Percentiles rank a stretch among this genome's conserved stretches.
Evolutionary conservation across 108 stramenopile genomes (phyloP).

Genomic region (Ochromonas danica): DNA sequence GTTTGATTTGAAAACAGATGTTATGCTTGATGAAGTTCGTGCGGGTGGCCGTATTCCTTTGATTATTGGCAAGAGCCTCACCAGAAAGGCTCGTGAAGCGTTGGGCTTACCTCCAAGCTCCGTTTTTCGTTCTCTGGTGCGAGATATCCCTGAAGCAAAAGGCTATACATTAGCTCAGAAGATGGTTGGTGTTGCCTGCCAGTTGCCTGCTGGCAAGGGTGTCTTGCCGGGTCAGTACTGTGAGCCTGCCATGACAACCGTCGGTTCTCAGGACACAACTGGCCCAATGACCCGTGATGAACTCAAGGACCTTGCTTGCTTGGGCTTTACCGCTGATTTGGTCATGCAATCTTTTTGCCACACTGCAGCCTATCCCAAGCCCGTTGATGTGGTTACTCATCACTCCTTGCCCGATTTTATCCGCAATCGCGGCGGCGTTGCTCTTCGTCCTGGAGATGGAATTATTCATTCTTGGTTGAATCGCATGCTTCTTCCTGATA

Average conservation of each 20-base stretch:
- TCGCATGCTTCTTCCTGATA: constrained; percentile 90
- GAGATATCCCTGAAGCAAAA: constrained; percentile 47
- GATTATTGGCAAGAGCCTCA: constrained; percentile 85
- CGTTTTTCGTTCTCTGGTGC: constrained; percentile 54
- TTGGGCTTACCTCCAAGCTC: constrained; percentile 72
- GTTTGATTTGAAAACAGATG: constrained; percentile 82
- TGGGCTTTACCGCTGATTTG: constrained; percentile 87
- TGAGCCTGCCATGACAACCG: constrained; percentile 92
- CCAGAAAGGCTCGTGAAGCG: constrained; percentile 76
- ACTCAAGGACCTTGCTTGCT: constrained; percentile 80
- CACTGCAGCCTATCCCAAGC: constrained; percentile 94
- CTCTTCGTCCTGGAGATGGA: constrained; percentile 88
- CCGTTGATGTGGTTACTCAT: constrained; percentile 91
- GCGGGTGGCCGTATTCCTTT: constrained; percentile 92
- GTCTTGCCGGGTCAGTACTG: constrained; percentile 68
- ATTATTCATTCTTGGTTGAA: constrained; percentile 97
- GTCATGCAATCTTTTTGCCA: constrained; percentile 97
- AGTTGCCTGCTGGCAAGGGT: constrained; percentile 73
- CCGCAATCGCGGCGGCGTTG: constrained; percentile 85
- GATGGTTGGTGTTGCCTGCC: constrained; percentile 89
- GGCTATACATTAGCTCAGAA: constrained; percentile 91
- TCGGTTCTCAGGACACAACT: constrained; percentile 91
- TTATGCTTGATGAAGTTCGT: constrained; percentile 85
- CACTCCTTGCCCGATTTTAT: constrained; percentile 94
- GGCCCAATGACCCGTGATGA: constrained; percentile 96